Base-by-base conservation (phyloP, 495 filamentous ascomycete genomes). In the Trichocladium antarcticum region DNA sequence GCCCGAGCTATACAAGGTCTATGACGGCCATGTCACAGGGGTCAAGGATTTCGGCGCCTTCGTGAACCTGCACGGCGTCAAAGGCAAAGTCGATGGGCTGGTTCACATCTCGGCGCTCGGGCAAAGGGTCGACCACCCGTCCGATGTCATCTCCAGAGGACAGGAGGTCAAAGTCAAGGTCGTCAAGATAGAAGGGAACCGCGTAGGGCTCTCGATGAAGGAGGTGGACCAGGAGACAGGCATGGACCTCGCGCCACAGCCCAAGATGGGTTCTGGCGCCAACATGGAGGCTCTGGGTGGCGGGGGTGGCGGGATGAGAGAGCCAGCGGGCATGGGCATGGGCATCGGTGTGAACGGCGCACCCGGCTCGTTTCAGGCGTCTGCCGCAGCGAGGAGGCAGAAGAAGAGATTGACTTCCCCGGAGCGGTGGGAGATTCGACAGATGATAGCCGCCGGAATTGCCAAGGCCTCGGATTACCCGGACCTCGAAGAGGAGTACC, bases 81-180 rank as follows among this genome's bases (percentile, higher is more conserved):
- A 74, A 61, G 87, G 89, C 14, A 93, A 88, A 60, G 83, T 93
- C 19, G 89, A 95, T 58, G 92, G 92, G 2, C 74, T 98, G 59
- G 90, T 97, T 6, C 92, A 98, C 65, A 78, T 98, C n/a, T 94
- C 90, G 27, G 85, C 85, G n/a, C 84, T 97, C 70, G 86, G 87
- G 1, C 81, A 81, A 31, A 79, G 90, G 21, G 87, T 96, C 24
- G 93, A 94, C 56, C 85, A 97, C 55, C 92, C 92, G 0, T 85
- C 84, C 0, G 92, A 98, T 60, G 70, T 96, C 4, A 74, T 98
- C 3, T 78, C 82, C 5, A 74, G 79, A 44, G 83, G 83, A 9
- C 90, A 96, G 62, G 71, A 79, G 2, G 86, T 98, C 47, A 95
- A 93, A 61, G 86, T 96, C 50, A 98, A 98, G 67, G 83, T 97